phyloP scores from a whole-genome alignment of 306 rosid genomes.

The Canavalia ensiformis region DNA sequence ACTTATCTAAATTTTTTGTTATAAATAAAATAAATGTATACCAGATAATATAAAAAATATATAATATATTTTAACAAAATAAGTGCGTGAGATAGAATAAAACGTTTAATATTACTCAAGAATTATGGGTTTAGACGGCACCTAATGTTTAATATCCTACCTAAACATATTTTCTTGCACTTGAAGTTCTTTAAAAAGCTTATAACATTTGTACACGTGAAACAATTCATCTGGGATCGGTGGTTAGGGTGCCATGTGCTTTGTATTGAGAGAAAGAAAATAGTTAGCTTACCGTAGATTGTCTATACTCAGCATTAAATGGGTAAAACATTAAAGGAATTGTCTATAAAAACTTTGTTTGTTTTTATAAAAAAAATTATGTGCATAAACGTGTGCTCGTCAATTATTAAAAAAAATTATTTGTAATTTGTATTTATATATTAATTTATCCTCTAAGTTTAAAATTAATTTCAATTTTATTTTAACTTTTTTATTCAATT shows the following conservation, averaged over 20 bases:
- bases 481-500: no score
- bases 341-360: no score
- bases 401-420: no score
- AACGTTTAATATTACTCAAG: neutral
- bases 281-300: neutral
- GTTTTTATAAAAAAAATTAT: no score
- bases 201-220: neutral
- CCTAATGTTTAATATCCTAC: constrained; percentile 6
- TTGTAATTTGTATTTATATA: no score
- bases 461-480: no score
- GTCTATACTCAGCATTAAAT: neutral
- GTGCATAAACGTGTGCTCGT: no score
- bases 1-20: no score
- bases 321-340: neutral
- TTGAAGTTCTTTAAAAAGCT: neutral
- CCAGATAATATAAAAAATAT: neutral
- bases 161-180: constrained; percentile 14
- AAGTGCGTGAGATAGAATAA: neutral
- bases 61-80: neutral
- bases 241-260: constrained; percentile 23
- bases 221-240: neutral
- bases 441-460: no score
- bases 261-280: constrained; percentile 1
- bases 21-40: no score
- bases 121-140: neutral